Evolutionary conservation across 2,329 filamentous ascomycete genomes (phyloP), one percentile per base, ranked within the genome.

Genomic region (Nothophaeocryptopus gaeumannii): DNA sequence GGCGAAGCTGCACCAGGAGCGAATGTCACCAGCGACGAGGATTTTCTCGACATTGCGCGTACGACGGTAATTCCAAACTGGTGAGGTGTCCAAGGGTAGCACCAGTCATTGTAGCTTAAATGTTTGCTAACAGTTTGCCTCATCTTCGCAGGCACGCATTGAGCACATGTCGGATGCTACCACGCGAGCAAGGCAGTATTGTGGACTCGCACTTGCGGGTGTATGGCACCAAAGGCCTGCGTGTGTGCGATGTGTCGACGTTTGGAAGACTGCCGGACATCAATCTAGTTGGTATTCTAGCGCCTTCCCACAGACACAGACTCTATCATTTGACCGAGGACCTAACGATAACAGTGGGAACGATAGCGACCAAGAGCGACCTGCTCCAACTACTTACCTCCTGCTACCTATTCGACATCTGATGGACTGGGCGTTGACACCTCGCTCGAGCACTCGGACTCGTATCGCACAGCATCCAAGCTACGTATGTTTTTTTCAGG

Each of bases 191-290:
- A 14, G 51, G 51, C 5, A 53, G 50, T 5, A 60, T 63, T 3
- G 53, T 63, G 16, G 56, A 61, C 39, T 20, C 34, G 13, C 51
- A 46, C 13, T 33, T 62, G 13, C 45, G 47, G 1, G 61, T 63
- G 16, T 53, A 57, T 29, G 61, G 58, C 7, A 52, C 55, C 2
- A 47, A 52, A 32, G 56, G 53, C 30, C 45, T 62, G n/a, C 47
- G 61, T 8, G 51, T 63, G 12, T 55, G 61, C 35, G 59, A 63
- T 37, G 59, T 54, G n/a, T 47, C 42, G 8, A 54, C 51, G n/a
- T 50, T 54, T 33, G 51, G 51, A 8, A 33, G 51, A 8, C 29
- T 54, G 41, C 51, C 51, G 11, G 51, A 53, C 29, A 42, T 53
- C 8, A 53, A 53, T 30, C 38, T 53, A 8, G 51, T 53, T 12